Conservation (phyloP, 2,329 filamentous ascomycete species). For the Leptographium procerum region DNA sequence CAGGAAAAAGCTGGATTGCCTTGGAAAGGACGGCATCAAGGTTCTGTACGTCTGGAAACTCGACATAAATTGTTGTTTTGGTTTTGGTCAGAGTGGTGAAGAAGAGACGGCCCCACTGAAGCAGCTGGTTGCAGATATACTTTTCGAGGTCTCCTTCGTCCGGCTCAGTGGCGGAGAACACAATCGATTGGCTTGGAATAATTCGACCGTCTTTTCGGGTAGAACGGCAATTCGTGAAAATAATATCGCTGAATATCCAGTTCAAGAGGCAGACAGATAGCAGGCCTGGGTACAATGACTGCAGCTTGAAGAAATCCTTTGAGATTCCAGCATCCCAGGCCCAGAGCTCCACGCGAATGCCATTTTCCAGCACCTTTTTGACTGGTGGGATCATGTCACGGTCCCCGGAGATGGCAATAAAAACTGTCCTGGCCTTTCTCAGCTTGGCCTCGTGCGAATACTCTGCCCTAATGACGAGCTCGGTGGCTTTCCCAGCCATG, state of each 20-base stretch:
- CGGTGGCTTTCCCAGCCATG: slow-evolving; percentile 9
- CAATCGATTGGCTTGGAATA: background rate
- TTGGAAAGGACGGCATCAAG: background rate
- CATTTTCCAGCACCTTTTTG: slow-evolving; percentile 6
- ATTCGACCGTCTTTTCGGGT: slow-evolving; percentile 4
- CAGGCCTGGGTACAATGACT: background rate
- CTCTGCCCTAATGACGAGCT: slow-evolving; percentile 9
- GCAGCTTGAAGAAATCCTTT: slow-evolving; percentile 10
- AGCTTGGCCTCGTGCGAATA: background rate
- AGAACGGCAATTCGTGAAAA: slow-evolving; percentile 9
- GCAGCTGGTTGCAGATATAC: background rate
- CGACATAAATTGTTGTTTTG: background rate
- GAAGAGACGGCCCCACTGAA: background rate
- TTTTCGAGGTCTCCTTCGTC: background rate
- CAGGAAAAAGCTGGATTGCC: no score
- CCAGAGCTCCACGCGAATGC: slow-evolving; percentile 18
- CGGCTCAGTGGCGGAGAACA: background rate
- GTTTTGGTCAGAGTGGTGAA: background rate
- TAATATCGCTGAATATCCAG: slow-evolving; percentile 5
- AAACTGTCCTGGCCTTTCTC: slow-evolving; percentile 8
- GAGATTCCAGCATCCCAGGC: slow-evolving; percentile 15
- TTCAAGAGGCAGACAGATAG: slow-evolving; percentile 7
- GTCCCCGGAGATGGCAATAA: slow-evolving; percentile 17
- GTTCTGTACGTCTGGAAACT: background rate
- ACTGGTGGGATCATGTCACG: slow-evolving; percentile 16